Percentiles rank a stretch among this genome's conserved stretches.
phyloP scores from a whole-genome alignment of 2,329 filamentous ascomycete species.

The Aspergillus aculeatus region DNA sequence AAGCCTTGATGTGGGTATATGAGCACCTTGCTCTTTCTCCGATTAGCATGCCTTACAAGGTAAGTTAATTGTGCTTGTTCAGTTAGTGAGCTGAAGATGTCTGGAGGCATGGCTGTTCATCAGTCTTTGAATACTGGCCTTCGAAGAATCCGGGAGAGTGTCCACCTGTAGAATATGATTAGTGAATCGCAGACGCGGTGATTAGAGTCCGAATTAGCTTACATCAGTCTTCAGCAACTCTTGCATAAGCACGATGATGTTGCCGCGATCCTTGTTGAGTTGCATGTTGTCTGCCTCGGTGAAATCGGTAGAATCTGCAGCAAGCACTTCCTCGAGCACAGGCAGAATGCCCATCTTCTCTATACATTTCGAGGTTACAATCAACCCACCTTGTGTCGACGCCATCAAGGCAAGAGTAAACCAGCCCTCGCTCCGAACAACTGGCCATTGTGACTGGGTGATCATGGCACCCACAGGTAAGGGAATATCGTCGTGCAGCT shows the following conservation, averaged over 20 bases:
- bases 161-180: conserved; percentile 24
- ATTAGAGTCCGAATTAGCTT: conserved; percentile 15
- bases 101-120: conserved; percentile 26
- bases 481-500: conserved; percentile 36
- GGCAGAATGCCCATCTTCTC: conserved; percentile 35
- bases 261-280: conserved; percentile 41
- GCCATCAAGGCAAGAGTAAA: conserved; percentile 51
- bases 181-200: not conserved
- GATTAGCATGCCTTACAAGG: not conserved
- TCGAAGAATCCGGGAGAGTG: conserved; percentile 27
- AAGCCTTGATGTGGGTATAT: not conserved
- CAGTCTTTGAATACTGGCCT: conserved; percentile 29
- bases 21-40: not conserved
- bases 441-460: conserved; percentile 48
- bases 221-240: conserved; percentile 42
- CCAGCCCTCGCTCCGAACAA: conserved; percentile 50
- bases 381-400: conserved; percentile 32
- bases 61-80: not conserved
- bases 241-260: conserved; percentile 41
- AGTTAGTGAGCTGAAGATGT: conserved; percentile 14
- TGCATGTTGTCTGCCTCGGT: conserved; percentile 26
- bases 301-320: conserved; percentile 17
- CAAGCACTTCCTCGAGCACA: conserved; percentile 35
- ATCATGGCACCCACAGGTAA: conserved; percentile 46
- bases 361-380: conserved; percentile 36